Evolutionary conservation across 1,284 basidiomycete genomes (phyloP), one percentile per base, ranked within the genome.

Genomic region (Boletus chippewaensis): DNA sequence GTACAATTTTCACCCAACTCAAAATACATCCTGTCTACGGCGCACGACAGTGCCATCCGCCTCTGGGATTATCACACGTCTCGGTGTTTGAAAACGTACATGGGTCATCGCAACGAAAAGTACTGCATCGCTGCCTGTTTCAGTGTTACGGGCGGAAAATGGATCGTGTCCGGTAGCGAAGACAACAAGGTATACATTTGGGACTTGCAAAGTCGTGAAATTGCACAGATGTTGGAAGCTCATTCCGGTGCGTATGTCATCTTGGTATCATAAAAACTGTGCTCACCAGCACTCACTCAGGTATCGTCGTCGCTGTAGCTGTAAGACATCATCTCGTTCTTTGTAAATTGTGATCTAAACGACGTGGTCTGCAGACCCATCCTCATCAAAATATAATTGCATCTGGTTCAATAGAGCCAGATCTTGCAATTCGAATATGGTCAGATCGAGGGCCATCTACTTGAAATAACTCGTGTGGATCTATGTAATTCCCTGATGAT

Each of bases 21-120:
- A 4, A 89, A 90, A 70, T 95, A 93, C 66, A 86, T 99, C 48
- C 78, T 98, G 43, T 90, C 91, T 1, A 88, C 92, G 0, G 88
- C 94, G 0, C 85, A 98, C 58, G 94, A 97, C 61, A 91, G 83
- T 53, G 83, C 88, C 0, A 89, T 98, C 55, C 81, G 95, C 0
- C 74, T 99, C 12, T 98, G 96, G 93, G 92, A 97, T 63, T 93
- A 95, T 62, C 90, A 95, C 60, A 90, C 87, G 0, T 87, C 87
- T 2, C 85, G 91, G 53, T 91, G 92, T 57, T 74, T 99, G 40
- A 98, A 98, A 71, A 94, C 94, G 1, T 95, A 95, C 67, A 74
- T 74, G 1, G 91, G 89, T 0, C 92, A 95, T 65, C 71, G 68
- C 16, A 95, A 94, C 68, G 70, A 77, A 34, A 87, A 87, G 63